A percentile compares a stretch with the other conserved stretches of the same genome.
Conservation (phyloP, 768 basidiomycete species). For the Amylocystis lapponica region DNA sequence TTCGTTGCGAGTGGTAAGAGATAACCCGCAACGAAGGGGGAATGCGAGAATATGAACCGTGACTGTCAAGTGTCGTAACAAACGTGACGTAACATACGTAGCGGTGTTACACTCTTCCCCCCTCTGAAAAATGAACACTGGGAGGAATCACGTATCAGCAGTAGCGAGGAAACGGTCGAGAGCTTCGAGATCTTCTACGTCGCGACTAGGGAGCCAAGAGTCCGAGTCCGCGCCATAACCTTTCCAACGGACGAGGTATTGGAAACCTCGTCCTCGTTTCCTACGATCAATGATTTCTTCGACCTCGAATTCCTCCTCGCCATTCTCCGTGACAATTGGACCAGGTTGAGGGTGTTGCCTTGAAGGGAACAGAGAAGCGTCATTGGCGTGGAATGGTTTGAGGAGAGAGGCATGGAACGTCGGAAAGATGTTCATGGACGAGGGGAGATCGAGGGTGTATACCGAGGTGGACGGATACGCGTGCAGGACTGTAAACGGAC, state of each 20-base stretch:
- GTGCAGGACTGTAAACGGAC: conserved; percentile 17
- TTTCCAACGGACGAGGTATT: conserved; percentile 28
- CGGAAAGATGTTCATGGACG: conserved; percentile 17
- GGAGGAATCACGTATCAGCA: no score
- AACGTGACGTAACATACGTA: no score
- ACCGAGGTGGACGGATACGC: conserved; percentile 8
- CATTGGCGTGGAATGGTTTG: conserved; percentile 26
- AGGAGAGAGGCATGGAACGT: conserved; percentile 33
- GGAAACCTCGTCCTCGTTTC: conserved; percentile 19
- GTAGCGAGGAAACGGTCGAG: no score
- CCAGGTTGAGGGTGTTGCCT: conserved; percentile 18
- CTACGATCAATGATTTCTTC: conserved; percentile 26
- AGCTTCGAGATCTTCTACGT: no score
- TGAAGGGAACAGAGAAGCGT: conserved; percentile 31
- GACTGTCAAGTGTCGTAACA: no score
- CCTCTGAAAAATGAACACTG: no score
- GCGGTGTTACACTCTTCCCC: no score
- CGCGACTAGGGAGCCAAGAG: conserved; percentile 25
- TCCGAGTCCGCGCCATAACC: conserved; percentile 27
- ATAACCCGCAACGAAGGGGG: no score
- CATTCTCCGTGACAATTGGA: conserved; percentile 21
- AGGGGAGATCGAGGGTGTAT: conserved; percentile 22
- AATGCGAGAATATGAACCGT: no score
- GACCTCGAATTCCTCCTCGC: conserved; percentile 22
- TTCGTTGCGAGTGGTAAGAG: no score